Conservation (phyloP, 1,284 basidiomycete species). For the Cystobasidiaceae sp. region DNA sequence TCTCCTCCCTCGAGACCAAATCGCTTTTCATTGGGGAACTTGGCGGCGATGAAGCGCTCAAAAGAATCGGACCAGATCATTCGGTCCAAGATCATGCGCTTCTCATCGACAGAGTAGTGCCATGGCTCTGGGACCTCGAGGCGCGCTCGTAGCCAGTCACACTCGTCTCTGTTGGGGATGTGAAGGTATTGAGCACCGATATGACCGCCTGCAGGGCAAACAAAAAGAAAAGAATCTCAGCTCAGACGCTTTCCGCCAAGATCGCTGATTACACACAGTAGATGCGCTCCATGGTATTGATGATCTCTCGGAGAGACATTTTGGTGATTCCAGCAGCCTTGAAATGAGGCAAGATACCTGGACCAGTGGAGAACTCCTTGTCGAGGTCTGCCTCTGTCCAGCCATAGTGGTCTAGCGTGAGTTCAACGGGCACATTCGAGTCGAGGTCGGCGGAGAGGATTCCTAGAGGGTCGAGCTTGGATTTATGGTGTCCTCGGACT, state of each 20-base stretch:
- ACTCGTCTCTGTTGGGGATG: conserved; percentile 96
- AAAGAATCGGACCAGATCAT: conserved; percentile 99
- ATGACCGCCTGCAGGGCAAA: conserved; percentile 63
- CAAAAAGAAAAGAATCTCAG: not conserved
- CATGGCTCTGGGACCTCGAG: conserved; percentile 96
- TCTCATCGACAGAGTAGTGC: conserved; percentile 97
- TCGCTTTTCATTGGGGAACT: conserved; percentile 99
- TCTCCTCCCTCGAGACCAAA: conserved; percentile 99
- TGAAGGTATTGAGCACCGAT: conserved; percentile 97
- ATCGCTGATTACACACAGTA: conserved; percentile 64
- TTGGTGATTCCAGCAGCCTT: conserved; percentile 74
- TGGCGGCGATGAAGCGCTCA: conserved; percentile 96
- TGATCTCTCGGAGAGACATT: conserved; percentile 87
- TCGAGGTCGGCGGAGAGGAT: conserved; percentile 84
- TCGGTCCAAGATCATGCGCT: conserved; percentile 96
- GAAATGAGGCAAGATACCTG: conserved; percentile 94
- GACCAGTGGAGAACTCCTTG: conserved; percentile 89
- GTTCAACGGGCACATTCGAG: conserved; percentile 72
- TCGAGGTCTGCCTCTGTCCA: conserved; percentile 90
- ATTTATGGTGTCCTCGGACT: conserved; percentile 95
- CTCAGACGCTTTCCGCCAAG: not conserved
- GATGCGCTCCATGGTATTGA: conserved; percentile 84
- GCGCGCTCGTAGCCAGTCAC: conserved; percentile 97
- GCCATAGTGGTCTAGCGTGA: conserved; percentile 87
- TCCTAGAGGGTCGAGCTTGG: conserved; percentile 89